Evolutionary conservation across 2,329 filamentous ascomycete genomes (phyloP), one percentile per base, ranked within the genome.

Genomic region (Phaeosphaeria sp.): DNA sequence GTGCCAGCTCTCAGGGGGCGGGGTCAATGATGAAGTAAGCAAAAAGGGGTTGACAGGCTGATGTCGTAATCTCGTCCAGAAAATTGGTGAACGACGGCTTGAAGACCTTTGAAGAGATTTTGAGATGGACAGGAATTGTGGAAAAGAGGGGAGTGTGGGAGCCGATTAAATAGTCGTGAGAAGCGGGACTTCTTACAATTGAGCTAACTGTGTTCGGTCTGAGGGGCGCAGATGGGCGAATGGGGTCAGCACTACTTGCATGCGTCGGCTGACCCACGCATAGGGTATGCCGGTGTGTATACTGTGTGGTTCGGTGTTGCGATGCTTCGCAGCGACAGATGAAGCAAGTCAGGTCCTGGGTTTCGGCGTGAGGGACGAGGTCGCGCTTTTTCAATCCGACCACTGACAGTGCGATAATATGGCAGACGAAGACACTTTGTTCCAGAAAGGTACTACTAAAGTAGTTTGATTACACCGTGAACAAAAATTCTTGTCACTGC

Each of bases 1-100:
- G 56, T 41, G 58, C 53, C 3, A 43, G 52, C 59, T 21, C 44
- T 58, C 50, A 59, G 58, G 63, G 58, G 64, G 52, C 52, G 47
- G 46, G 22, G 50, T 52, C 44, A 48, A 47, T 48, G 52, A 54
- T 58, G 48, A 55, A 52, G 51, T 58, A 58, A 58, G 56, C 56
- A 58, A 50, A 58, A 52, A 58, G 56, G 56, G 56, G 56, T 42
- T 41, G 27, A 33, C n/a, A 36, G 3, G 17, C 3, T 25, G 36
- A 36, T 55, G n/a, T 56, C 39, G 21, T 48, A 44, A 48, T 56
- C 49, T 5, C 23, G 15, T 27, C 4, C 20, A 22, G 17, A 54
- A 56, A 54, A 27, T 47, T 54, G 39, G 30, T 10, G 41, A 9
- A 18, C 6, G 27, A 42, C 39, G 21, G 36, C 20, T 27, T 18